Evolutionary conservation across 2,329 filamentous ascomycete species (phyloP), one percentile per base, ranked within the genome.

Genomic region (Teratosphaeria nubilosa): DNA sequence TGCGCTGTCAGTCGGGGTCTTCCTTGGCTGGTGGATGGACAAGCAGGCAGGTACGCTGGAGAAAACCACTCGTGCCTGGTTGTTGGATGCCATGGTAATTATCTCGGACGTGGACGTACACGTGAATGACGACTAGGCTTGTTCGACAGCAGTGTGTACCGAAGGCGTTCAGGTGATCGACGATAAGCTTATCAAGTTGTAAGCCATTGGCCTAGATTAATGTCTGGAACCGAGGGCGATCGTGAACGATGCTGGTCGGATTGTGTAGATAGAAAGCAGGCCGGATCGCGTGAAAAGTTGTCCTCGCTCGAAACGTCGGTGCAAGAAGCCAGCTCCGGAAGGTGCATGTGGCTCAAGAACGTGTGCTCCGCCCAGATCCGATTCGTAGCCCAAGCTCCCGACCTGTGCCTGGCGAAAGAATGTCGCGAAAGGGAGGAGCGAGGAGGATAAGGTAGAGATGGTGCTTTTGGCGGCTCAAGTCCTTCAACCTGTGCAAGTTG

Each of bases 361-460:
- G 30, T 30, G 30, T 30, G 51, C 51, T 53, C 51, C 25, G 51
- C 5, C 51, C 14, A 25, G 27, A 30, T 5, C 34, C 1, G 41
- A 48, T 22, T 48, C 41, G 41, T 48, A 22, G 6, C 7, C 27
- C 41, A 48, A 48, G 41, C 16, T 22, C 6, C 20, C 41, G 41
- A 24, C n/a, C n/a, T 48, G 41, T 20, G 20, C 41, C 25, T 27
- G 14, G 51, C 20, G 16, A 30, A 30, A 30, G 24, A 53, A 53
- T 25, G 51, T 30, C 51, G 30, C 30, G 22, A 51, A 51, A 59
- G 56, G 56, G 60, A 63, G 56, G 41, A 57, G 58, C 50, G n/a
- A 24, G 41, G 51, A 58, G 34, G 24, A 52, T 58, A 58, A 58
- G 62, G 58, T 62, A 30, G 27, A 7, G 27, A 30, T 7, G 27